Percentiles rank a stretch among this genome's conserved stretches.
Conservation (phyloP, 768 basidiomycete species). For the Boletus sp. region DNA sequence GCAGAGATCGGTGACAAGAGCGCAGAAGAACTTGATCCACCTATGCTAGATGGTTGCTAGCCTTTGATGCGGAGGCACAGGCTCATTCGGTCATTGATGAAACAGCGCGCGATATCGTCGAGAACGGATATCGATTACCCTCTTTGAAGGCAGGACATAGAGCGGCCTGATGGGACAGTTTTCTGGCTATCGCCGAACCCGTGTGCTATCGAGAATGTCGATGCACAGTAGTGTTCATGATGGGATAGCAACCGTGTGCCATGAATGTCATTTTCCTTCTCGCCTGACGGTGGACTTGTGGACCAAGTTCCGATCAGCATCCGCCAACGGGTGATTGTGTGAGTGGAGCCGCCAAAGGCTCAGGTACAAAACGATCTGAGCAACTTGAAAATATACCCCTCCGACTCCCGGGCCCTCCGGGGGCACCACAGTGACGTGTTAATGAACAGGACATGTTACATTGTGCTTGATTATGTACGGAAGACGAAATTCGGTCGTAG, state of each 20-base stretch:
- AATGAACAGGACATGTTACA: background rate
- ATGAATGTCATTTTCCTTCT: constrained; percentile 13
- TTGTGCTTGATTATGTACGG: constrained; percentile 13
- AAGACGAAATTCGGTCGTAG: constrained; percentile 17
- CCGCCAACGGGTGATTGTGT: constrained; percentile 15
- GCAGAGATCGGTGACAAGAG: constrained; percentile 15
- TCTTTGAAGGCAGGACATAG: constrained; percentile 4
- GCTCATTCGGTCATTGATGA: constrained; percentile 21
- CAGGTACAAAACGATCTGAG: constrained; percentile 6
- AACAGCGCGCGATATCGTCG: constrained; percentile 19
- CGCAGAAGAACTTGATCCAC: constrained; percentile 13
- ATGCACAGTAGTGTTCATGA: background rate
- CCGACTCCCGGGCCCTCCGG: no score
- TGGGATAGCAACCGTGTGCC: constrained; percentile 13
- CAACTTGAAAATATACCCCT: constrained; percentile 8
- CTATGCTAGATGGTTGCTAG: constrained; percentile 23
- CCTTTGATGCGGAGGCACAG: constrained; percentile 29
- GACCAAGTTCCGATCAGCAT: constrained; percentile 24
- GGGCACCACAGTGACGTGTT: constrained; percentile 1
- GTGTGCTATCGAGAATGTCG: constrained; percentile 5
- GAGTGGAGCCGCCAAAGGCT: background rate
- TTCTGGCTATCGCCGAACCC: constrained; percentile 11
- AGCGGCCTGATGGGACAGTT: constrained; percentile 3
- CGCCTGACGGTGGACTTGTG: constrained; percentile 6
- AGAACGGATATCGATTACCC: constrained; percentile 26